Evolutionary conservation across 2,329 filamentous ascomycete genomes (phyloP).

Genomic region (Colletotrichum brevisporum): DNA sequence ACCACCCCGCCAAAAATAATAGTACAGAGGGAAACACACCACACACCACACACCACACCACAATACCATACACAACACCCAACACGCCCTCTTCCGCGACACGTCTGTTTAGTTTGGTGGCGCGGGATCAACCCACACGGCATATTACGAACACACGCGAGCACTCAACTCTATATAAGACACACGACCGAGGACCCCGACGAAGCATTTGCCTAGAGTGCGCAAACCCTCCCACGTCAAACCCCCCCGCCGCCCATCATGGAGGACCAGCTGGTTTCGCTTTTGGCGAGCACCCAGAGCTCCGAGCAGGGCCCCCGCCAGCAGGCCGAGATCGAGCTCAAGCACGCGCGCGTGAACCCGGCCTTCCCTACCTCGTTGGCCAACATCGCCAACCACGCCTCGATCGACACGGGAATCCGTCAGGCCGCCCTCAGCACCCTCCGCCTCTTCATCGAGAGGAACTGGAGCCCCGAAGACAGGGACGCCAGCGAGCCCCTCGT

Average conservation of each 20-base stretch:
- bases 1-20: constrained; percentile 39
- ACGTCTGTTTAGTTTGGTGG: not conserved
- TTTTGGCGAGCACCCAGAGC: constrained; percentile 90
- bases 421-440: constrained; percentile 87
- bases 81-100: not conserved
- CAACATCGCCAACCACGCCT: constrained; percentile 83
- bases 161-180: not conserved
- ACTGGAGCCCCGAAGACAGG: constrained; percentile 86
- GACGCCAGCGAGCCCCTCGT: constrained; percentile 73
- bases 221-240: constrained; percentile 1
- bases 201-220: not conserved
- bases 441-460: constrained; percentile 85
- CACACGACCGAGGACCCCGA: not conserved
- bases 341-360: constrained; percentile 76
- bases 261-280: constrained; percentile 92
- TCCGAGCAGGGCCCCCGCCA: constrained; percentile 82
- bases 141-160: not conserved
- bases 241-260: constrained; percentile 63
- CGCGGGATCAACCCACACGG: constrained; percentile 3
- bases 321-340: constrained; percentile 87
- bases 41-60: constrained; percentile 8
- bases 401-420: constrained; percentile 80
- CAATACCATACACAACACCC: constrained; percentile 1
- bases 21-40: constrained; percentile 26
- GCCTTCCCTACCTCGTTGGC: constrained; percentile 85